Conservation (phyloP, 2,329 filamentous ascomycete genomes). For the Cytospora schulzeri region DNA sequence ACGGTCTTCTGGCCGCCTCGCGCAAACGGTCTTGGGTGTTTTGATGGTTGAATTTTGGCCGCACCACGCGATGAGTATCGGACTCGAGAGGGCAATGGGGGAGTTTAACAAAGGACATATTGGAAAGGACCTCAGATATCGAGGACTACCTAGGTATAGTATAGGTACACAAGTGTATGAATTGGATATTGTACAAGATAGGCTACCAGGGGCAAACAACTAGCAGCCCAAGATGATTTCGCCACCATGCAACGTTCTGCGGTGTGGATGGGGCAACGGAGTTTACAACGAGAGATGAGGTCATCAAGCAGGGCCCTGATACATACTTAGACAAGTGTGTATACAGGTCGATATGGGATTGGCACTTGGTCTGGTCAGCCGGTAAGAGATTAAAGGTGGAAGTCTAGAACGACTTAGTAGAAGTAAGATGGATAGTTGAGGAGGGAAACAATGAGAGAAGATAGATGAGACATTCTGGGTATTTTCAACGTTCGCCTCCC, state of each 20-base stretch:
- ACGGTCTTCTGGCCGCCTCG: constrained; percentile 46
- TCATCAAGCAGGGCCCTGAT: constrained; percentile 24
- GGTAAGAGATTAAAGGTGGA: background rate
- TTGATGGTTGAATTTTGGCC: constrained; percentile 54
- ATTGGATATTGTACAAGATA: background rate
- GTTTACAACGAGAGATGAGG: constrained; percentile 23
- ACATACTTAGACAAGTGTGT: background rate
- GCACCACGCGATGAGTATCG: constrained; percentile 27
- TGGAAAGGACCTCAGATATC: background rate
- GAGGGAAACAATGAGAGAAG: background rate
- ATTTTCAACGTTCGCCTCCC: constrained; percentile 1
- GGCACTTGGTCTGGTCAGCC: background rate
- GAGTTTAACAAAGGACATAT: constrained; percentile 19
- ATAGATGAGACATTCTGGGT: background rate
- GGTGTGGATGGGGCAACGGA: constrained; percentile 13
- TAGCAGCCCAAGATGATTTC: constrained; percentile 12
- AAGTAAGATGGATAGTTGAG: background rate
- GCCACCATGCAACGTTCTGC: constrained; percentile 24
- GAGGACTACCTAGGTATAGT: constrained; percentile 3
- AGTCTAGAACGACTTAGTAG: background rate
- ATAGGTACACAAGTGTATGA: background rate
- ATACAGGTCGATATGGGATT: background rate
- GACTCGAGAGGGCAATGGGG: background rate
- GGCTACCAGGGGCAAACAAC: constrained; percentile 4
- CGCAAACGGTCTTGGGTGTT: constrained; percentile 54